These are phyloP conservation scores for Coniochaeta hoffmannii DNA, from an alignment of 2,329 filamentous ascomycete species.

Conservation along the genomic window DNA sequence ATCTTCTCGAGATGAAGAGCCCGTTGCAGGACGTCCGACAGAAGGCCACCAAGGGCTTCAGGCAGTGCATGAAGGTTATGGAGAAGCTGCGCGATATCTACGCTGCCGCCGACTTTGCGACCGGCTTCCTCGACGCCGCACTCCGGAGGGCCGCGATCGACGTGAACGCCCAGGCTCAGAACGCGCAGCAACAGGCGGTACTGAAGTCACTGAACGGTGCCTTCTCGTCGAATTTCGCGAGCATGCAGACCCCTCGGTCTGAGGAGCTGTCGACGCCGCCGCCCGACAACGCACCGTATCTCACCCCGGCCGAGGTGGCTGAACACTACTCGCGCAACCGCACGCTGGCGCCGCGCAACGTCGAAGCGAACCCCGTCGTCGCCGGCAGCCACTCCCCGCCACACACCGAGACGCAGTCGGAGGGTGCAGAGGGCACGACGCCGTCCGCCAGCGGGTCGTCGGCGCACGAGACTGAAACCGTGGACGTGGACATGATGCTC, in stretches of 20 bases:
- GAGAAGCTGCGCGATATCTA: slow-evolving; percentile 83
- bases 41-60: slow-evolving; percentile 71
- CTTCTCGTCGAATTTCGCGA: slow-evolving; percentile 18
- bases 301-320: slow-evolving; percentile 9
- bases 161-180: slow-evolving; percentile 33
- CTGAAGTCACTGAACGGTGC: slow-evolving; percentile 15
- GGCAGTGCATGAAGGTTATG: slow-evolving; percentile 91
- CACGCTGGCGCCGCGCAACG: slow-evolving; percentile 25
- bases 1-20: slow-evolving; percentile 85
- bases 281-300: slow-evolving; percentile 37
- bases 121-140: slow-evolving; percentile 85
- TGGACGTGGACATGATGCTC: slow-evolving; percentile 38
- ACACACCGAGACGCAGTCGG: slow-evolving; percentile 32
- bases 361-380: slow-evolving; percentile 17
- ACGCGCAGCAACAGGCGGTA: slow-evolving; percentile 14
- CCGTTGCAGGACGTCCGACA: slow-evolving; percentile 63
- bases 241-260: slow-evolving; percentile 8
- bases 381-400: slow-evolving; percentile 33
- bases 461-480: slow-evolving; percentile 31
- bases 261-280: slow-evolving; percentile 41
- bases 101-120: slow-evolving; percentile 91
- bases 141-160: slow-evolving; percentile 81
- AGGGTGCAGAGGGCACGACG: slow-evolving; percentile 31
- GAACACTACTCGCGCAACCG: slow-evolving; percentile 9
- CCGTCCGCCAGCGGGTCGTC: slow-evolving; percentile 36